A percentile compares a stretch with the other conserved stretches of the same genome.
Evolutionary conservation across 176 grass and related monocot genomes (phyloP).

Genomic region (Oryza rufipogon): DNA sequence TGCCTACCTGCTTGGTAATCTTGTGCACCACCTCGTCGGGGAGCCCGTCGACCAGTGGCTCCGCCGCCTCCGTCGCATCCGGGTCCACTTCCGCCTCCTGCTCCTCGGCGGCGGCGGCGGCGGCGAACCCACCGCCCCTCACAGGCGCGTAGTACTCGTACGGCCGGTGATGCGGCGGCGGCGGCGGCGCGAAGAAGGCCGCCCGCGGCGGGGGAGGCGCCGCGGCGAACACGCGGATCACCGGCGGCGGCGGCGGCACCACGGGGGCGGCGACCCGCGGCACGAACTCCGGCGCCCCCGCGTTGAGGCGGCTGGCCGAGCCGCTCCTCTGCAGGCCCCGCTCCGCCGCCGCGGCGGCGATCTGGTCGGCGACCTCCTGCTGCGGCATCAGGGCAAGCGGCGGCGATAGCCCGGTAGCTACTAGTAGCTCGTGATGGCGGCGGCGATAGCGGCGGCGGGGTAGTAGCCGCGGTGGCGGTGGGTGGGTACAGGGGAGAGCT

Average conservation of each 20-base stretch:
- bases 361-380: slow-evolving; percentile 52
- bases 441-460: background rate
- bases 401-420: background rate
- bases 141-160: slow-evolving; percentile 63
- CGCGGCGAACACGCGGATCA: background rate
- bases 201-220: slow-evolving; percentile 21
- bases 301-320: slow-evolving; percentile 76
- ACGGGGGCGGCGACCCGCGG: slow-evolving; percentile 37
- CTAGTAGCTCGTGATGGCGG: slow-evolving; percentile 36
- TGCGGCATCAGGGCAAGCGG: slow-evolving; percentile 61
- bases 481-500: slow-evolving; percentile 21
- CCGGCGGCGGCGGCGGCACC: slow-evolving; percentile 35
- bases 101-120: slow-evolving; percentile 32
- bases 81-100: slow-evolving; percentile 44
- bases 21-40: slow-evolving; percentile 73
- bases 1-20: slow-evolving; percentile 81
- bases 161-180: slow-evolving; percentile 43
- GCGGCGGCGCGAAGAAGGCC: slow-evolving; percentile 47
- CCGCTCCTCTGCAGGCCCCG: slow-evolving; percentile 48
- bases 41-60: slow-evolving; percentile 50
- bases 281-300: slow-evolving; percentile 79
- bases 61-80: slow-evolving; percentile 7
- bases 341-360: slow-evolving; percentile 36
- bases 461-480: slow-evolving; percentile 17
- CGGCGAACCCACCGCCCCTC: background rate